Evolutionary conservation across 1,284 basidiomycete species (phyloP).

Genomic region (Apiotrichum sp.): DNA sequence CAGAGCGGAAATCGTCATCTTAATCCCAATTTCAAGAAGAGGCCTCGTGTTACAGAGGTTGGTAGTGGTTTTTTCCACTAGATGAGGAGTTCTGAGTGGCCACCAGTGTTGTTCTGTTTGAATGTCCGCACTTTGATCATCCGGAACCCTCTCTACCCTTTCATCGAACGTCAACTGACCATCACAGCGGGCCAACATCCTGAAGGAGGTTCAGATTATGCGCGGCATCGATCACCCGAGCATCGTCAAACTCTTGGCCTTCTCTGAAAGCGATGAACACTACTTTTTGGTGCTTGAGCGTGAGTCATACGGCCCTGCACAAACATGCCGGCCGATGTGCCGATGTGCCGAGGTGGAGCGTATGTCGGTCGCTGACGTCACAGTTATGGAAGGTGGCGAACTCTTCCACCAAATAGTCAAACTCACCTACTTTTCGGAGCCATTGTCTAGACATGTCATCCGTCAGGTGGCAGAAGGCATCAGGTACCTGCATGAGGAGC

Average conservation of each 20-base stretch:
- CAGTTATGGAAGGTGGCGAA: conserved; percentile 95
- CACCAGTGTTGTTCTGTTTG: too few relatives aligned
- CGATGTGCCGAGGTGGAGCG: not conserved
- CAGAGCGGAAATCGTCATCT: conserved; percentile 87
- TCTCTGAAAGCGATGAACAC: conserved; percentile 85
- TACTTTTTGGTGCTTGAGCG: conserved; percentile 93
- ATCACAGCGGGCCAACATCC: conserved; percentile 85
- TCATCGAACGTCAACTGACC: conserved; percentile 2
- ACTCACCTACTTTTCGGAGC: conserved; percentile 97
- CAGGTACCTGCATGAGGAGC: conserved; percentile 92
- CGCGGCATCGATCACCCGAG: conserved; percentile 83
- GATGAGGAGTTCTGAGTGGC: too few relatives aligned
- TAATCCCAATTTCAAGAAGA: conserved; percentile 83
- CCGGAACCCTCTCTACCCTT: not conserved
- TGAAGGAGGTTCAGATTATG: conserved; percentile 99
- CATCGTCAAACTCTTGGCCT: conserved; percentile 81
- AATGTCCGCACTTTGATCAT: not conserved
- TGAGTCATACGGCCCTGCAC: conserved; percentile 46
- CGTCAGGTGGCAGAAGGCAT: conserved; percentile 95
- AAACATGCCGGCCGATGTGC: too few relatives aligned
- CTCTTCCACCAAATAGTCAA: conserved; percentile 99
- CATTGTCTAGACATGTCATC: conserved; percentile 90
- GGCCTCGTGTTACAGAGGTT: conserved; percentile 93
- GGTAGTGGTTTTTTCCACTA: conserved; percentile 21
- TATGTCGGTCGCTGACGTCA: conserved; percentile 5